Percentiles rank a stretch among this genome's conserved stretches.
These are phyloP conservation scores for Wickerhamiella siamensis DNA, from an alignment of 805 yeast species.

Conservation along the genomic window DNA sequence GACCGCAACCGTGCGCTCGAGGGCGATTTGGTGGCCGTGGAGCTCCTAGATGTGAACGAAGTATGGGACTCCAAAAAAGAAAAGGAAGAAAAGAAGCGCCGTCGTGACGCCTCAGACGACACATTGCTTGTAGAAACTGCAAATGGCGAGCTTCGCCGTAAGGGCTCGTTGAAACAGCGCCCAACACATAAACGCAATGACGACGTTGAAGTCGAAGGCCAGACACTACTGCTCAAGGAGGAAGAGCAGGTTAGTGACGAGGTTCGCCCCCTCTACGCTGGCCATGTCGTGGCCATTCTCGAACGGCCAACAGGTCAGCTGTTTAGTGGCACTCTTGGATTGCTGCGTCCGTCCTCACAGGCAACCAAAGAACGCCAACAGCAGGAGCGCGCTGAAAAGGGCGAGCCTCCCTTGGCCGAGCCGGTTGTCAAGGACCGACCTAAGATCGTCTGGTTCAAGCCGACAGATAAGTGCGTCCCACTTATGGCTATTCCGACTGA, in stretches of 20 bases:
- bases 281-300: slow-evolving; percentile 95
- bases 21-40: slow-evolving; percentile 94
- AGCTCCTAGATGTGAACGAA: slow-evolving; percentile 85
- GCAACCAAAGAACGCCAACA: slow-evolving; percentile 59
- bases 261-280: slow-evolving; percentile 86
- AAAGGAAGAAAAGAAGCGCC: slow-evolving; percentile 91
- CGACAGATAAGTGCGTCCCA: slow-evolving; percentile 95
- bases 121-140: slow-evolving; percentile 15
- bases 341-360: slow-evolving; percentile 90
- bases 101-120: slow-evolving; percentile 43
- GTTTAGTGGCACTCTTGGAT: slow-evolving; percentile 86
- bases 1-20: slow-evolving; percentile 96
- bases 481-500: slow-evolving; percentile 96
- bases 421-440: slow-evolving; percentile 37
- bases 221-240: slow-evolving; percentile 75
- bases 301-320: slow-evolving; percentile 96
- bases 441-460: slow-evolving; percentile 97
- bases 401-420: slow-evolving; percentile 18
- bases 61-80: slow-evolving; percentile 96
- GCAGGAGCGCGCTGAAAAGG: slow-evolving; percentile 21
- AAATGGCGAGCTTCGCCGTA: slow-evolving; percentile 40
- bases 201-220: slow-evolving; percentile 98
- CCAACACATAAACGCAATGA: slow-evolving; percentile 96
- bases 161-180: slow-evolving; percentile 84
- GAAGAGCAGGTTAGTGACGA: slow-evolving; percentile 93